Base-by-base conservation (phyloP, 2,329 filamentous ascomycete genomes). In the Phaeomoniella chlamydospora region DNA sequence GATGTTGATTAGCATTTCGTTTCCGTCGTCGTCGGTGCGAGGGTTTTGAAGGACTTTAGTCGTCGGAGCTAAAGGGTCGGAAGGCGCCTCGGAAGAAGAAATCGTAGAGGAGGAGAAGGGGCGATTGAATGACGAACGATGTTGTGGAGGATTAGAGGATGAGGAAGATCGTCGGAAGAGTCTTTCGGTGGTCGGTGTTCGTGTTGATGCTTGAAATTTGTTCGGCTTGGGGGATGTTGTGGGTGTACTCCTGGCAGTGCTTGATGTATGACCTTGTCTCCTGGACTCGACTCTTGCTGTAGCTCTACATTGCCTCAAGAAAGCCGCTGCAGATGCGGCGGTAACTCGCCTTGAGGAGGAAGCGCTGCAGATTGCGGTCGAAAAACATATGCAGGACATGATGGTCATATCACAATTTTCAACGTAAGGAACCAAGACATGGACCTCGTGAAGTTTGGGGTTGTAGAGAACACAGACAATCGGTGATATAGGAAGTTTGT, bases 1-100 rank as follows among this genome's bases (percentile, higher is more conserved):
- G 42, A 96, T 93, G 37, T 80, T 78, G 15, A 98, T 68, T 47
- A 65, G 64, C 77, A 94, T 85, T 14, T 79, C 72, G n/a, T 84
- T 79, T 16, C 88, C 88, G 37, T 87, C 75, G 18, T 92, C 83
- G 53, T 90, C 83, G 38, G 69, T 70, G 45, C 79, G 75, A 1
- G 85, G 82, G 53, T 96, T 94, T 39, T 57, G 52, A 31, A 54
- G 43, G 12, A 66, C 58, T 37, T 69, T 63, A 12, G 59, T 60
- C 35, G 57, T 26, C 6, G 6, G 9, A 9, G 22, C n/a, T 6
- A n/a, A 26, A 9, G 22, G 22, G 22, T 9, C 6, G 22, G 6
- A 6, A n/a, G 22, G n/a, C 6, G 22, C 6, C n/a, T 6, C 9
- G 22, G 22, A n/a, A n/a, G 22, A n/a, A 6, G 22, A 26, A n/a